A percentile compares a stretch with the other conserved stretches of the same genome.
Evolutionary conservation across 1,284 basidiomycete genomes (phyloP).

Genomic region (Sporisorium scitamineum): DNA sequence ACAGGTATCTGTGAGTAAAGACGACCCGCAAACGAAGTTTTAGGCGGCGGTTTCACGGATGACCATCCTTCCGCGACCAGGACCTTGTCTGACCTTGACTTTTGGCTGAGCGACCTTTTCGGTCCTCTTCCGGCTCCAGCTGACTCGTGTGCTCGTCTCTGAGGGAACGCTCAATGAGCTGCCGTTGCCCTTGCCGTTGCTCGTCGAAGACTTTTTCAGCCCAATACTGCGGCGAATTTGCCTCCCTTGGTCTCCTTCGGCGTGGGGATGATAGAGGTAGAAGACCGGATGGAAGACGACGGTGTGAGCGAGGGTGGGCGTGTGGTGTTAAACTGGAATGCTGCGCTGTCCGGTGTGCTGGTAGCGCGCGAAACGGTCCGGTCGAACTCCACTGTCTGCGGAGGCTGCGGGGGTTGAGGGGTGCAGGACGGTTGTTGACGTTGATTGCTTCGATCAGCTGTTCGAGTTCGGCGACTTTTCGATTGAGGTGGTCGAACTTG

Average conservation of each 20-base stretch:
- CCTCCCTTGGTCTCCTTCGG: neutral
- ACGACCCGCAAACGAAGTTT: no score
- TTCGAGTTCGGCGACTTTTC: conserved; percentile 37
- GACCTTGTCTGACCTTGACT: conserved; percentile 37
- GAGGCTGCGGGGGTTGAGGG: neutral
- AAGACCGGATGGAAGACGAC: neutral
- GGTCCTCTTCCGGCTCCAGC: conserved; percentile 40
- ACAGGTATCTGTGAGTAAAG: no score
- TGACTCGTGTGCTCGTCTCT: conserved; percentile 20
- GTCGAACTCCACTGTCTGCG: no score
- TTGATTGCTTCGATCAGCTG: conserved; percentile 18
- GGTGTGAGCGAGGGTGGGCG: neutral
- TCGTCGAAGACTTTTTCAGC: conserved; percentile 5
- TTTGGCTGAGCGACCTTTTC: conserved; percentile 35
- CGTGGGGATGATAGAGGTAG: neutral
- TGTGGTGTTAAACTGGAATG: conserved; percentile 16
- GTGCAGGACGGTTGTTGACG: neutral
- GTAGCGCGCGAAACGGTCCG: neutral
- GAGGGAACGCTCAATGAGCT: neutral
- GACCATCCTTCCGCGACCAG: conserved; percentile 40
- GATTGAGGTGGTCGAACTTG: conserved; percentile 30
- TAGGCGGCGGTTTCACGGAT: conserved; percentile 17
- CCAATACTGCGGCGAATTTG: conserved; percentile 12
- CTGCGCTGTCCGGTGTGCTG: conserved; percentile 1
- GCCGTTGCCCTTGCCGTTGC: conserved; percentile 2